A percentile compares a stretch with the other conserved stretches of the same genome.
Conservation (phyloP, 2,329 filamentous ascomycete genomes). For the Pyrenophora graminea region DNA sequence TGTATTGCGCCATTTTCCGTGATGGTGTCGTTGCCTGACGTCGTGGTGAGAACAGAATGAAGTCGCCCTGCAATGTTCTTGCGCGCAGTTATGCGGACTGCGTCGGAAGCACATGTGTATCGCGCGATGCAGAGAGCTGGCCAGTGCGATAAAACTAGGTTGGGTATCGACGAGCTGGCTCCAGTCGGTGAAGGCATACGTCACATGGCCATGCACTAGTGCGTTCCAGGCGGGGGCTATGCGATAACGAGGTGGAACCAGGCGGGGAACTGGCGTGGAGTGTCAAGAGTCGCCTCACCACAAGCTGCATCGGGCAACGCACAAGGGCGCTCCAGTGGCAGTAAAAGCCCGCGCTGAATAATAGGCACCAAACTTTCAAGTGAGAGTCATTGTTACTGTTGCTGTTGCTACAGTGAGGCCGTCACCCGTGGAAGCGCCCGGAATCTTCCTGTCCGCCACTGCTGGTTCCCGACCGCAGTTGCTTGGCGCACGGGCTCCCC, state of each 20-base stretch:
- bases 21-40: too few species aligned
- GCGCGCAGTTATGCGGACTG: too few species aligned
- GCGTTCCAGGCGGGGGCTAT: constrained; percentile 15
- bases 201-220: constrained; percentile 7
- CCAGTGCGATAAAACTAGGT: too few species aligned
- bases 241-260: constrained; percentile 31
- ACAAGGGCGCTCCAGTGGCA: neutral
- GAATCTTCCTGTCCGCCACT: constrained; percentile 40
- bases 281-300: constrained; percentile 3
- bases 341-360: constrained; percentile 17
- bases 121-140: constrained; percentile 2
- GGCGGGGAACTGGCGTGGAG: constrained; percentile 23
- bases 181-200: constrained; percentile 11
- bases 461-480: constrained; percentile 8
- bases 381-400: constrained; percentile 10
- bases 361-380: constrained; percentile 15
- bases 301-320: neutral
- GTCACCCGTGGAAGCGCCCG: constrained; percentile 23
- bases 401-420: constrained; percentile 8
- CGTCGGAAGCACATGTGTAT: constrained; percentile 13
- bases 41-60: too few species aligned
- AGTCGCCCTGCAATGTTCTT: too few species aligned
- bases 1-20: too few species aligned
- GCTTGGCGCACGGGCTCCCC: constrained; percentile 37
- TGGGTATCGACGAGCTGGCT: neutral